Base-by-base conservation (phyloP, 495 filamentous ascomycete genomes). In the Penicillium herquei region DNA sequence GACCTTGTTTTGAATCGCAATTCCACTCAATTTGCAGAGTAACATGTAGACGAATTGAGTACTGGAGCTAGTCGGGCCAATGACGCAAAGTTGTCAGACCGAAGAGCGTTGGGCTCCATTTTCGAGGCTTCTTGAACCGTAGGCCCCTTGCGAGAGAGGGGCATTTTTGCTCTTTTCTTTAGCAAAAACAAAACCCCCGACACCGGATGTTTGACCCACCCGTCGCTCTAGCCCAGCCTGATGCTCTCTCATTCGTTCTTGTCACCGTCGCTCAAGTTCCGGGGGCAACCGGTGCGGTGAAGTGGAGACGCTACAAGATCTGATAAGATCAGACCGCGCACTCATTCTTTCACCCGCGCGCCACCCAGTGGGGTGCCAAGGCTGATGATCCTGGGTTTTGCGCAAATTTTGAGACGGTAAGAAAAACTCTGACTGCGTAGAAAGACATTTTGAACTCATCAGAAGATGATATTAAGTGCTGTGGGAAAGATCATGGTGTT, bases 291-390 rank as follows among this genome's bases (percentile, higher is more conserved):
- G 54, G 39, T 39, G 51, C 37, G 49, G 33, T 30, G 39, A 39
- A 48, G 64, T 66, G 64, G 64, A 49, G 61, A 64, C 64, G 17
- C 43, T 30, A 42, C 50, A 52, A 54, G 59, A 68, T 68, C 65
- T 58, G 65, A 68, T 68, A 68, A 68, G 65, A 67, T 67, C 56
- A 63, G 34, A 49, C 51, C 49, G 42, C 55, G 48, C 45, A 49
- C 12, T 56, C 41, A 35, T 56, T 37, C 39, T 44, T 26, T 52
- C 35, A 21, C 39, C 46, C 31, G n/a, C 30, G 12, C 16, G 46
- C 18, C 37, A 42, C 21, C 13, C 11, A 13, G 34, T 51, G 47
- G 56, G 52, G 34, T 52, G 52, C 51, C 51, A 50, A 55, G 56
- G 45, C 40, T 47, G 47, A n/a, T 49, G 47, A 49, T 18, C 34